A percentile compares a stretch with the other conserved stretches of the same genome.
phyloP scores from a whole-genome alignment of 306 rosid genomes.

The Cotoneaster glaucophyllus region DNA sequence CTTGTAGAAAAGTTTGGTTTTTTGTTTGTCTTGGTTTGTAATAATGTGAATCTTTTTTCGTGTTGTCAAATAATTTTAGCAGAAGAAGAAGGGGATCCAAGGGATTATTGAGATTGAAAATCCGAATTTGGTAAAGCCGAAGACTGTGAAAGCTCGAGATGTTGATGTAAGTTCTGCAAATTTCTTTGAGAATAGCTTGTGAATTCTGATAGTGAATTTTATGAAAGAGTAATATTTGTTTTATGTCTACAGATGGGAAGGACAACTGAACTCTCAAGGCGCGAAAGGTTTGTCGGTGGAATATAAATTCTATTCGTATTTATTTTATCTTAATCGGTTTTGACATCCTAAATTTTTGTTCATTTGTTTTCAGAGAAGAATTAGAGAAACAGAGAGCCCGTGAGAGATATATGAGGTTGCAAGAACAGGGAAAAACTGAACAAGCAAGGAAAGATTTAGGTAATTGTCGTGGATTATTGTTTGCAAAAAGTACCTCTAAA shows the following conservation, averaged over 20 bases:
- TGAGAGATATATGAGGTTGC: slow-evolving; percentile 80
- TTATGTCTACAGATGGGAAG: slow-evolving; percentile 46
- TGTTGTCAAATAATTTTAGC: slow-evolving; percentile 21
- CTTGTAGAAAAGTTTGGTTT: background rate
- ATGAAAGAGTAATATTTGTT: slow-evolving; percentile 6
- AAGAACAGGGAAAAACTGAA: slow-evolving; percentile 92
- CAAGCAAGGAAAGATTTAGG: slow-evolving; percentile 92
- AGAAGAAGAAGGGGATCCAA: slow-evolving; percentile 78
- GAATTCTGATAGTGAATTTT: slow-evolving; percentile 1
- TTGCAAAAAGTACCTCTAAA: background rate
- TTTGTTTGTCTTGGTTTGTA: background rate
- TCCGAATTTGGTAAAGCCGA: slow-evolving; percentile 79
- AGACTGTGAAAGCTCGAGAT: slow-evolving; percentile 64
- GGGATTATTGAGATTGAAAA: slow-evolving; percentile 89
- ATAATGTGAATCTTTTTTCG: no score
- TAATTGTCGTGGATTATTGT: slow-evolving; percentile 10
- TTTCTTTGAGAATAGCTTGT: background rate
- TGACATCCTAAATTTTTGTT: background rate
- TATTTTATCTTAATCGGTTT: background rate
- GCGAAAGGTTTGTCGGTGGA: slow-evolving; percentile 59
- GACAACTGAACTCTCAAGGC: slow-evolving; percentile 91
- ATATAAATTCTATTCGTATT: background rate
- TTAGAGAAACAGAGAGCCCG: slow-evolving; percentile 82
- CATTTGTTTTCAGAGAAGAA: slow-evolving; percentile 59
- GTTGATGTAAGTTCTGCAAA: slow-evolving; percentile 55